Evolutionary conservation across 2,329 filamentous ascomycete genomes (phyloP).

Genomic region (Fragosphaeria purpurea): DNA sequence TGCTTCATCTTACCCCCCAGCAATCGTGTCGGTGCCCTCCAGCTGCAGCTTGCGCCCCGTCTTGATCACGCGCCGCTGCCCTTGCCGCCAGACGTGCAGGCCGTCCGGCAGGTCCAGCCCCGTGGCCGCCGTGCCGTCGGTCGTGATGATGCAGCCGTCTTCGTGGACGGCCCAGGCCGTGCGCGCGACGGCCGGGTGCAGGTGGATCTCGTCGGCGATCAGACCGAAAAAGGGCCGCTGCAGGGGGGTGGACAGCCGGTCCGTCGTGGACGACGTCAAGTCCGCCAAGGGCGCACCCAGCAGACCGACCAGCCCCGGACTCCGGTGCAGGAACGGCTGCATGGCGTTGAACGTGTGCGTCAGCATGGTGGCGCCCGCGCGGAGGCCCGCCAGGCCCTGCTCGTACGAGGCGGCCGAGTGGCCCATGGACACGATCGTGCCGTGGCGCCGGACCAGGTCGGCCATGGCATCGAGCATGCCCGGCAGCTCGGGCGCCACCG

Average conservation of each 20-base stretch:
- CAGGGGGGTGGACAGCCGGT: conserved; percentile 20
- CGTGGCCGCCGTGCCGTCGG: conserved; percentile 62
- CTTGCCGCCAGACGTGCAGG: conserved; percentile 57
- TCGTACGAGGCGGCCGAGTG: conserved; percentile 78
- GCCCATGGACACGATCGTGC: conserved; percentile 65
- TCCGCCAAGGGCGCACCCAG: conserved; percentile 44
- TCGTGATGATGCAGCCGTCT: conserved; percentile 70
- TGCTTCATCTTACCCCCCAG: conserved; percentile 5
- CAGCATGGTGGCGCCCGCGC: conserved; percentile 66
- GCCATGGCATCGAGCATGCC: conserved; percentile 58
- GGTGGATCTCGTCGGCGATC: conserved; percentile 75
- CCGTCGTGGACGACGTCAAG: conserved; percentile 20
- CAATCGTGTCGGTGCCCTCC: conserved; percentile 8
- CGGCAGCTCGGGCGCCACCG: conserved; percentile 67
- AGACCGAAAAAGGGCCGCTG: conserved; percentile 67
- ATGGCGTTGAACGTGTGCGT: conserved; percentile 87
- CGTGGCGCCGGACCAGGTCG: conserved; percentile 42
- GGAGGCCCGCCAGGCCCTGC: conserved; percentile 58
- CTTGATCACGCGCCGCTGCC: conserved; percentile 41
- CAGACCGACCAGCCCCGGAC: conserved; percentile 75
- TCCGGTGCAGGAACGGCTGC: conserved; percentile 76
- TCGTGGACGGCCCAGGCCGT: conserved; percentile 76
- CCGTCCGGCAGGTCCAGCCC: conserved; percentile 71
- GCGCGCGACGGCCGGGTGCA: conserved; percentile 73
- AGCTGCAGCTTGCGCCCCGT: conserved; percentile 51